Percentiles rank a stretch among this genome's conserved stretches.
Evolutionary conservation across 2,329 filamentous ascomycete species (phyloP).

Genomic region (Microsporum ferrugineum): DNA sequence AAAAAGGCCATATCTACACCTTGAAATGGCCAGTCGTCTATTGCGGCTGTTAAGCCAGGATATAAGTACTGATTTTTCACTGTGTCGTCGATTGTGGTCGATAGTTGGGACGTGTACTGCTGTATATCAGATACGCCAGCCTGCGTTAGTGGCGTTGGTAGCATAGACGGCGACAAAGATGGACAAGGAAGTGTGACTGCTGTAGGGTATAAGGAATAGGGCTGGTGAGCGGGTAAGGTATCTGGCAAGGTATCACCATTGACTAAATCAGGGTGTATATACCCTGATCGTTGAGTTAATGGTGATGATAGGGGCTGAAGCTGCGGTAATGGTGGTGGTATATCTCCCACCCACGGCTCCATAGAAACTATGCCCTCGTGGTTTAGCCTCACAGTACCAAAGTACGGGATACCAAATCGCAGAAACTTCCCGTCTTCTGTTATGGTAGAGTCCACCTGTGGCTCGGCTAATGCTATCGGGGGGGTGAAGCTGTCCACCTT

Average conservation of each 20-base stretch:
- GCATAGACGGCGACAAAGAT: background rate
- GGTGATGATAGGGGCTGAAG: background rate
- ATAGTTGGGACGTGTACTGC: background rate
- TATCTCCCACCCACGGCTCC: background rate
- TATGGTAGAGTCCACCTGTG: background rate
- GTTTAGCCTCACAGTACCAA: constrained; percentile 32
- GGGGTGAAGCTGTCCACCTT: background rate
- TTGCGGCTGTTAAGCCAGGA: background rate
- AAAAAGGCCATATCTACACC: constrained; percentile 26
- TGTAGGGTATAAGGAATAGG: background rate
- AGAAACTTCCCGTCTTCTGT: constrained; percentile 17
- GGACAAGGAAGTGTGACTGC: background rate
- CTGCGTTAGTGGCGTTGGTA: background rate
- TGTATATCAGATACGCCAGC: background rate
- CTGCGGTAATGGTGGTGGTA: background rate
- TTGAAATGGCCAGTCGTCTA: constrained; percentile 18
- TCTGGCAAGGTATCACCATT: background rate
- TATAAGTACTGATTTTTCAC: background rate
- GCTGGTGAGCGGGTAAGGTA: background rate
- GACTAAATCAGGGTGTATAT: background rate
- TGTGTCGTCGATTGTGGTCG: background rate
- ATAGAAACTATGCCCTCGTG: constrained; percentile 7
- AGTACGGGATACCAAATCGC: constrained; percentile 34
- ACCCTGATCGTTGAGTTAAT: background rate
- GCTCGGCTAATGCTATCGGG: background rate